Conservation (phyloP, 129 eudicot species). For the Apium graveolens region DNA sequence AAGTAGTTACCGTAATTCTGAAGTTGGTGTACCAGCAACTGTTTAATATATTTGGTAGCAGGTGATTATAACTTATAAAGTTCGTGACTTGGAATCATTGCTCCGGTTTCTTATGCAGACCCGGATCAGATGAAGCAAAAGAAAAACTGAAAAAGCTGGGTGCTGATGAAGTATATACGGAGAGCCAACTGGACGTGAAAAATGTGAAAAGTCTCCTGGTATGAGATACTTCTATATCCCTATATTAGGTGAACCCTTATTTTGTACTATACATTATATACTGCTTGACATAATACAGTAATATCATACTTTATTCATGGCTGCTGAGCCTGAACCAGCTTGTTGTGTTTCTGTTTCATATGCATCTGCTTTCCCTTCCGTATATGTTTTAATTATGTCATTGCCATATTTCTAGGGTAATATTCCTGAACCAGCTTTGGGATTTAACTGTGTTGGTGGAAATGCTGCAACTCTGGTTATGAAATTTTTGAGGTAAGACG, state of each 20-base stretch:
- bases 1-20: background rate
- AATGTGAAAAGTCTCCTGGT: constrained; percentile 76
- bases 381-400: background rate
- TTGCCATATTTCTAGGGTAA: constrained; percentile 34
- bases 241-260: background rate
- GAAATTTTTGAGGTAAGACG: constrained; percentile 66
- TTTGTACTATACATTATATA: too few species aligned
- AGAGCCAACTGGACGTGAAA: constrained; percentile 69
- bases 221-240: constrained; percentile 7
- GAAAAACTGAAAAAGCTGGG: constrained; percentile 77
- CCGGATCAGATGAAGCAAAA: constrained; percentile 80
- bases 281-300: background rate
- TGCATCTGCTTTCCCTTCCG: background rate
- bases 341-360: background rate
- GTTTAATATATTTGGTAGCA: background rate
- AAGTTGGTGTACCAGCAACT: background rate
- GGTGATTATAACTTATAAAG: background rate
- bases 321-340: background rate
- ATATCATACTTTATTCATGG: background rate
- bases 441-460: constrained; percentile 99
- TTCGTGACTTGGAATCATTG: background rate
- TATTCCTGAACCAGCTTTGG: constrained; percentile 75
- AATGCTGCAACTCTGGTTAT: constrained; percentile 89
- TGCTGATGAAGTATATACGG: constrained; percentile 80
- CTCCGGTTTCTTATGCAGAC: constrained; percentile 34